A percentile compares a stretch with the other conserved stretches of the same genome.
Evolutionary conservation across 345 rosid species (phyloP).

Genomic region (Dipteronia dyeriana): DNA sequence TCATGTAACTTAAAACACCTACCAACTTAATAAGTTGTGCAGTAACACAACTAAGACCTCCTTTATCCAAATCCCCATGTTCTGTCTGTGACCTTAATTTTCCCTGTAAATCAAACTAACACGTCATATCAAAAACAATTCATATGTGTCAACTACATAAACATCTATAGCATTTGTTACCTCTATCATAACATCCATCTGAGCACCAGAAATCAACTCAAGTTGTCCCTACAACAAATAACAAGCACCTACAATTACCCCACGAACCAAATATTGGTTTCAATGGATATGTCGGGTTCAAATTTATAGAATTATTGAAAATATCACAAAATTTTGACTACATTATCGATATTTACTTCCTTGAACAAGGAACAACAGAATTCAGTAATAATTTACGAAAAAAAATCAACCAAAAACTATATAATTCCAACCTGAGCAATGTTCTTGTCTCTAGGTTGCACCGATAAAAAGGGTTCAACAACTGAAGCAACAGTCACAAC

Average conservation of each 20-base stretch:
- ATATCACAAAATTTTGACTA: not conserved
- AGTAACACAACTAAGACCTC: slow-evolving; percentile 47
- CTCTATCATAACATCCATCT: slow-evolving; percentile 74
- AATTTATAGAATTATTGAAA: too few relatives aligned
- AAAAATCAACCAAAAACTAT: not conserved
- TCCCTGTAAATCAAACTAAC: slow-evolving; percentile 42
- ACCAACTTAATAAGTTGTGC: slow-evolving; percentile 68
- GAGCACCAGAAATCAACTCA: slow-evolving; percentile 76
- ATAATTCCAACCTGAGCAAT: slow-evolving; percentile 42
- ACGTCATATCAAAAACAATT: slow-evolving; percentile 13
- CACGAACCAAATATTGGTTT: not conserved
- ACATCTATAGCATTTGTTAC: slow-evolving; percentile 36
- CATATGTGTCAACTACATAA: slow-evolving; percentile 22
- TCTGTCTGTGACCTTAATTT: slow-evolving; percentile 25
- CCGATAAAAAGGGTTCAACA: slow-evolving; percentile 70
- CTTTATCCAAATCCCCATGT: slow-evolving; percentile 29
- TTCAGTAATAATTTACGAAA: too few relatives aligned
- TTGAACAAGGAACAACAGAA: too few relatives aligned
- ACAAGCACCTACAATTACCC: slow-evolving; percentile 17
- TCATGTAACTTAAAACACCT: slow-evolving; percentile 21
- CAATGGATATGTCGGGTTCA: too few relatives aligned
- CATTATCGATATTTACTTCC: not conserved
- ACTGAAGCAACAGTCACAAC: slow-evolving; percentile 85
- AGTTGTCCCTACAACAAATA: slow-evolving; percentile 52
- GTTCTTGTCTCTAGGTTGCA: slow-evolving; percentile 41